Conservation (phyloP, 164 flowering plant genomes). For the Chimonanthus praecox region DNA sequence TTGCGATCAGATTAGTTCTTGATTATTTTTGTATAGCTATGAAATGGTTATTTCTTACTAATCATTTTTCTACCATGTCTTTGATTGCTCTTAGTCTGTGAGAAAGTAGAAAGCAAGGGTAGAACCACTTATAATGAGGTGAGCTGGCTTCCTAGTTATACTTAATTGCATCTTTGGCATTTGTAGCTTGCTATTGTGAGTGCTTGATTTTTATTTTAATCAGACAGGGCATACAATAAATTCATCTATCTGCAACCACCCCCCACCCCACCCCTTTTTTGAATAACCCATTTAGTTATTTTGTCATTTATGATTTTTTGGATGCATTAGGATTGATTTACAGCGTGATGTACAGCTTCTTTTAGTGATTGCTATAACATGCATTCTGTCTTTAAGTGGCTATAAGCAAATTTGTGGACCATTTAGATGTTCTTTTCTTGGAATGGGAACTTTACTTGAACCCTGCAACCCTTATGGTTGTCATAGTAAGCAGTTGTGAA, state of each 20-base stretch:
- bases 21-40: not conserved
- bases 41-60: not conserved
- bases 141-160: slow-evolving; percentile 10
- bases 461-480: too few relatives aligned
- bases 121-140: slow-evolving; percentile 90
- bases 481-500: too few relatives aligned
- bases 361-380: too few relatives aligned
- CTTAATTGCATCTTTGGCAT: slow-evolving; percentile 10
- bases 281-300: not conserved
- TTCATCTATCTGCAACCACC: not conserved
- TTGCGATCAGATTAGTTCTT: not conserved
- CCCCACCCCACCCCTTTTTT: too few relatives aligned
- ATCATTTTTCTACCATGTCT: slow-evolving; percentile 17
- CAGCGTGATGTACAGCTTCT: too few relatives aligned
- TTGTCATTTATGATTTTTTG: not conserved
- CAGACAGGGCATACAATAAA: not conserved
- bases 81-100: slow-evolving; percentile 44
- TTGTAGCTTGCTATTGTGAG: not conserved
- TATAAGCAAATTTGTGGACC: too few relatives aligned
- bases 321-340: not conserved
- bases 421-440: too few relatives aligned
- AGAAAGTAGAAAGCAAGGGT: slow-evolving; percentile 85
- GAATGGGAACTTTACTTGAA: too few relatives aligned
- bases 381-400: too few relatives aligned
- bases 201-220: not conserved